Percentiles rank a stretch among this genome's conserved stretches.
These are phyloP conservation scores for Sanghuangporus sanghuang DNA, from an alignment of 1,284 basidiomycete genomes.

Conservation along the genomic window DNA sequence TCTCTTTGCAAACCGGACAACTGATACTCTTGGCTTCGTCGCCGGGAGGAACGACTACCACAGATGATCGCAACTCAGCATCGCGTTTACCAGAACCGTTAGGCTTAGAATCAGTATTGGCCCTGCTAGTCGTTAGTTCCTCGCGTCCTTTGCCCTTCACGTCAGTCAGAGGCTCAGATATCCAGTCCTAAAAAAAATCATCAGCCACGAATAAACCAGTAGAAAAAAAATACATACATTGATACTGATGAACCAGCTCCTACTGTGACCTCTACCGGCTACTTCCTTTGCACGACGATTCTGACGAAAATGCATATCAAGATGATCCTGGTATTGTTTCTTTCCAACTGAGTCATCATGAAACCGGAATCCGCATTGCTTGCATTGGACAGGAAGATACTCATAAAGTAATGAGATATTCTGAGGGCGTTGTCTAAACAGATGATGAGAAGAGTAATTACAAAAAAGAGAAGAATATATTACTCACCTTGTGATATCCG, in stretches of 20 bases:
- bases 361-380: constrained; percentile 91
- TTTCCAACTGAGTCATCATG: constrained; percentile 67
- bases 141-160: constrained; percentile 43
- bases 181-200: constrained; percentile 10
- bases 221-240: constrained; percentile 56
- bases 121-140: background rate
- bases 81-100: constrained; percentile 64
- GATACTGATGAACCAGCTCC: constrained; percentile 85
- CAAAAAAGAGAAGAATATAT: background rate
- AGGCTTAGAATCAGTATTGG: background rate
- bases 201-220: background rate
- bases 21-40: constrained; percentile 76
- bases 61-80: constrained; percentile 70
- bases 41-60: constrained; percentile 83
- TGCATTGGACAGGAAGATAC: constrained; percentile 79
- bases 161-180: constrained; percentile 21
- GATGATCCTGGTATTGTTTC: constrained; percentile 79
- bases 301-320: constrained; percentile 97
- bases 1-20: constrained; percentile 97
- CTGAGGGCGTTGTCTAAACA: constrained; percentile 53
- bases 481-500: constrained; percentile 70
- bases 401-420: constrained; percentile 69
- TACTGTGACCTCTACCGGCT: constrained; percentile 80
- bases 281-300: constrained; percentile 83
- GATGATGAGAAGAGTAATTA: constrained; percentile 2